Percentiles rank a stretch among this genome's conserved stretches.
Evolutionary conservation across 2,329 filamentous ascomycete genomes (phyloP).

Genomic region (Tolypocladium tropicale): DNA sequence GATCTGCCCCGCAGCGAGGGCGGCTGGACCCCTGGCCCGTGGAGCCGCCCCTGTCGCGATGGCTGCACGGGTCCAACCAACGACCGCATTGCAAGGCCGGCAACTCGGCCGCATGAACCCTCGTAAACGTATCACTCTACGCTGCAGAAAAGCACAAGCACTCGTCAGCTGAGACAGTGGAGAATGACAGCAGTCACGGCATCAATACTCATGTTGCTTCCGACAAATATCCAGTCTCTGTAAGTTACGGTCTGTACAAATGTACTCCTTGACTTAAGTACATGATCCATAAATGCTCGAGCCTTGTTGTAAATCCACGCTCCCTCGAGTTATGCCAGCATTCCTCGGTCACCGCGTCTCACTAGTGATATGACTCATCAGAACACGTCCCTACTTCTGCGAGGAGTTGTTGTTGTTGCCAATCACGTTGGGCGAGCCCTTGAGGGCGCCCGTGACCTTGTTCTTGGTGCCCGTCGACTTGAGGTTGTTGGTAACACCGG

Average conservation of each 20-base stretch:
- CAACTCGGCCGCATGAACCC: background rate
- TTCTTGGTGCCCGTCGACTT: conserved; percentile 28
- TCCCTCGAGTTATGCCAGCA: background rate
- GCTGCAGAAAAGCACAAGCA: background rate
- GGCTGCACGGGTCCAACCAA: background rate
- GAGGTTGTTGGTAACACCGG: conserved; percentile 31
- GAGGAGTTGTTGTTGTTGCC: conserved; percentile 35
- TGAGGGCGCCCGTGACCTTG: conserved; percentile 26
- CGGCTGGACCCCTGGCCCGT: background rate
- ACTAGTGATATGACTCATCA: background rate
- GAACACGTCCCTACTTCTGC: conserved; percentile 10
- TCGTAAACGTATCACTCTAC: background rate
- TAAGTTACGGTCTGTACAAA: background rate
- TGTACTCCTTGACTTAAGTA: background rate
- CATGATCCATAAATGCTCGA: background rate
- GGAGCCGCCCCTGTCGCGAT: background rate
- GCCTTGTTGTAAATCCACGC: background rate
- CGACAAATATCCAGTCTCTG: background rate
- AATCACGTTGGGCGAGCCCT: conserved; percentile 34
- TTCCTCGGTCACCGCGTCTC: background rate
- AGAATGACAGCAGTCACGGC: background rate
- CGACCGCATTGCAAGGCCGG: background rate
- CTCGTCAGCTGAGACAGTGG: too few species aligned
- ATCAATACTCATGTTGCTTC: background rate
- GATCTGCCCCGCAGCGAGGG: background rate